A percentile compares a stretch with the other conserved stretches of the same genome.
Conservation (phyloP, 1,284 basidiomycete genomes). For the Blastosporella zonata region DNA sequence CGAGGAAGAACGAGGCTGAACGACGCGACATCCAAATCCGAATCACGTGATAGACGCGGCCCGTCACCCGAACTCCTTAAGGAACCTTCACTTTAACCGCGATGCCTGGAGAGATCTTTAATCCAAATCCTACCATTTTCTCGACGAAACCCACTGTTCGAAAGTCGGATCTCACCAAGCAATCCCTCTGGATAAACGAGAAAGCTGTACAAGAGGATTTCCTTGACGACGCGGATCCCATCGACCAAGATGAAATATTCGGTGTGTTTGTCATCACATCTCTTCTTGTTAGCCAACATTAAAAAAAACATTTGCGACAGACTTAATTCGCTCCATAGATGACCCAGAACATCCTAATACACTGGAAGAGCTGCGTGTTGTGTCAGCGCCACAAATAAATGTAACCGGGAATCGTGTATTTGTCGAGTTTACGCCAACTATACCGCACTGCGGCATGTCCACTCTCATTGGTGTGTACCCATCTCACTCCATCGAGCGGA, state of each 20-base stretch:
- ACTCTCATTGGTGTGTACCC: constrained; percentile 82
- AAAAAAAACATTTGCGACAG: constrained; percentile 36
- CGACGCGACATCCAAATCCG: constrained; percentile 18
- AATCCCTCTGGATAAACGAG: constrained; percentile 52
- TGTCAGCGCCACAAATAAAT: constrained; percentile 85
- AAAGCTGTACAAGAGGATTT: constrained; percentile 33
- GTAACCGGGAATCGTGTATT: constrained; percentile 73
- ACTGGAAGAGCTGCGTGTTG: constrained; percentile 96
- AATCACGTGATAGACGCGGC: constrained; percentile 21
- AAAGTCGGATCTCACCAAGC: constrained; percentile 33
- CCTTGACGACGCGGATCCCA: constrained; percentile 50
- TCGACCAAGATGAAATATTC: constrained; percentile 70
- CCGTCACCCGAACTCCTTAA: constrained; percentile 8
- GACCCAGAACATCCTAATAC: constrained; percentile 98
- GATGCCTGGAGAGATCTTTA: constrained; percentile 56
- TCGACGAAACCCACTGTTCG: constrained; percentile 37
- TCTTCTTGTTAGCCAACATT: constrained; percentile 1
- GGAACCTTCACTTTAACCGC: constrained; percentile 3
- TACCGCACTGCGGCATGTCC: constrained; percentile 98
- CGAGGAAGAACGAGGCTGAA: constrained; percentile 12
- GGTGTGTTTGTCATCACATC: constrained; percentile 35
- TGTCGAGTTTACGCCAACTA: constrained; percentile 95
- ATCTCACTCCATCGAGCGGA: constrained; percentile 4
- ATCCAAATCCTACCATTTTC: constrained; percentile 63
- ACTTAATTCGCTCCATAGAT: constrained; percentile 89